Conservation (phyloP, 805 yeast species). For the Groenewaldozyma tartarivorans region DNA sequence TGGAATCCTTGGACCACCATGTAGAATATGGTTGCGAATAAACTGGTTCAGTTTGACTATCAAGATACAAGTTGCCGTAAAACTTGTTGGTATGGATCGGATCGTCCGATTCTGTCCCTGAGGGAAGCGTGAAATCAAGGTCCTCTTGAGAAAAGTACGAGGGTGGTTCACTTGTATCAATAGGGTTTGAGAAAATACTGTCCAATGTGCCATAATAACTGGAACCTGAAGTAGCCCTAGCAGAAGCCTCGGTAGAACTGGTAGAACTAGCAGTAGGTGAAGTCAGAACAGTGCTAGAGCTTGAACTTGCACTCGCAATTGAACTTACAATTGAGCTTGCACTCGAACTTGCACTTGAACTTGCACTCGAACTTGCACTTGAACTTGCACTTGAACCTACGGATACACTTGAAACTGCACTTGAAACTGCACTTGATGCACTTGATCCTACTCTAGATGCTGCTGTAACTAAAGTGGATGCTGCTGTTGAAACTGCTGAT, state of each 20-base stretch:
- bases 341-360: neutral
- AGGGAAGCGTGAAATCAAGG: slow-evolving; percentile 38
- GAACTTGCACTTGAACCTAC: neutral
- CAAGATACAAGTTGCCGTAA: slow-evolving; percentile 55
- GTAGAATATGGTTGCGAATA: slow-evolving; percentile 62
- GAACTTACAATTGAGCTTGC: neutral
- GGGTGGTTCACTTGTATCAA: slow-evolving; percentile 39
- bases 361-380: neutral
- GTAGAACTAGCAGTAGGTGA: slow-evolving; percentile 13
- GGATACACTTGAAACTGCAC: neutral
- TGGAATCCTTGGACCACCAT: slow-evolving; percentile 39
- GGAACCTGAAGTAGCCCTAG: slow-evolving; percentile 13
- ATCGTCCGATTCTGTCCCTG: slow-evolving; percentile 36
- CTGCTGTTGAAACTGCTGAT: no score
- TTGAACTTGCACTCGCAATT: slow-evolving; percentile 8
- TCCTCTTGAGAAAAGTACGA: slow-evolving; percentile 37
- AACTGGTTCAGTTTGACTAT: slow-evolving; percentile 41
- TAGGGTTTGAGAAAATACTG: slow-evolving; percentile 39
- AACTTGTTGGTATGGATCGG: slow-evolving; percentile 69
- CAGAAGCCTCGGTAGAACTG: slow-evolving; percentile 6
- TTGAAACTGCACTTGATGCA: slow-evolving; percentile 6
- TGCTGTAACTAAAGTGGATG: neutral
- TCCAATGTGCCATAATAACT: slow-evolving; percentile 17
- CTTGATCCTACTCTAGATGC: neutral
- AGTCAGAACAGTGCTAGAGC: slow-evolving; percentile 23